Percentiles rank a stretch among this genome's conserved stretches.
These are phyloP conservation scores for Rhizopogon vulgaris DNA, from an alignment of 768 basidiomycete species.

Conservation along the genomic window DNA sequence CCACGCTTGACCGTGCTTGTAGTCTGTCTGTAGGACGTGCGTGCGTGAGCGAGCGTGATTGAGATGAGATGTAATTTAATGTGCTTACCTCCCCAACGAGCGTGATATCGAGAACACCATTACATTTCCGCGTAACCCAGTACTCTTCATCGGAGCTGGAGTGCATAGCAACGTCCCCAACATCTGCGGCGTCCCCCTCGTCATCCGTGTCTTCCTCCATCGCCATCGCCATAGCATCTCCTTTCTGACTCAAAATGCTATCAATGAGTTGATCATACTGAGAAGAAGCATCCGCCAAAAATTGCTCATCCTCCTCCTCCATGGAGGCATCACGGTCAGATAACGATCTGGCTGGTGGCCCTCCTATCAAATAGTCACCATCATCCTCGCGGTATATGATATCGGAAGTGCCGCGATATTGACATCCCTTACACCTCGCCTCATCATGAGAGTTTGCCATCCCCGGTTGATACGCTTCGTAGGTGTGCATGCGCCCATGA, in stretches of 20 bases:
- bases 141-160: constrained; percentile 15
- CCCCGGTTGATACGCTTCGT: constrained; percentile 36
- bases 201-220: constrained; percentile 10
- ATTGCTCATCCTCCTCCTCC: constrained; percentile 17
- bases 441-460: constrained; percentile 37
- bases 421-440: constrained; percentile 29
- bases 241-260: background rate
- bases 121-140: constrained; percentile 31
- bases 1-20: constrained; percentile 42
- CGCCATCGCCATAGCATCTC: constrained; percentile 2
- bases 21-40: constrained; percentile 37
- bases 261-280: background rate
- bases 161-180: constrained; percentile 21
- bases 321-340: background rate
- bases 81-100: constrained; percentile 52
- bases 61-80: background rate
- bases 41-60: background rate
- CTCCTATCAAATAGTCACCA: background rate
- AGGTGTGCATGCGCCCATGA: constrained; percentile 21
- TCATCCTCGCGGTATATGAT: constrained; percentile 17
- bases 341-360: too few relatives aligned
- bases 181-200: constrained; percentile 21
- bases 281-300: constrained; percentile 9
- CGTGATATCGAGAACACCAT: constrained; percentile 55
- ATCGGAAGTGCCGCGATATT: constrained; percentile 20